Evolutionary conservation across 78 protist genomes (phyloP).

Genomic region (Cavenderia fasciculata): DNA sequence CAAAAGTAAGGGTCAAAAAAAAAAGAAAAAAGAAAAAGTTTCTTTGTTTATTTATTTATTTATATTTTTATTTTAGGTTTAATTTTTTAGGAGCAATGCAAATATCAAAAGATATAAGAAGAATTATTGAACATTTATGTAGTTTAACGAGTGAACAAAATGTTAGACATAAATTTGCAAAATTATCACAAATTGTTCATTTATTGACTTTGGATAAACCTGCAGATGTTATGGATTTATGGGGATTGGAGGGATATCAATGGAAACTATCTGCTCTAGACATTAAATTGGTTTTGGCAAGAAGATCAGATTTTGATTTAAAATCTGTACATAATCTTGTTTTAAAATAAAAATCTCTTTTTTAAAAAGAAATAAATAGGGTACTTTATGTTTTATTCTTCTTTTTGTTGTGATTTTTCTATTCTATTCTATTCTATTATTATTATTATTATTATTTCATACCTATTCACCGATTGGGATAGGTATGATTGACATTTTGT

Average conservation of each 20-base stretch:
- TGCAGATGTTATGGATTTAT: slow-evolving; percentile 38
- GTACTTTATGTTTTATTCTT: no score
- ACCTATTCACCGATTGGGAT: no score
- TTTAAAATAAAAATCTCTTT: no score
- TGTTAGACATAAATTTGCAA: slow-evolving; percentile 60
- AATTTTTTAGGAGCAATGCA: slow-evolving; percentile 63
- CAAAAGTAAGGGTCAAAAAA: no score
- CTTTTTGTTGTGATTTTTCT: no score
- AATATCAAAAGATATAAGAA: slow-evolving; percentile 61
- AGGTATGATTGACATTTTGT: no score
- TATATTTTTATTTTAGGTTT: slow-evolving; percentile 30
- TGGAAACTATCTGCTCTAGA: slow-evolving; percentile 34
- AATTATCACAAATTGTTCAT: slow-evolving; percentile 33
- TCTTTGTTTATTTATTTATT: no score
- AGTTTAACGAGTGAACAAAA: slow-evolving; percentile 54
- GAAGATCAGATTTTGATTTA: slow-evolving; percentile 52
- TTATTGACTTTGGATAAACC: slow-evolving; percentile 57
- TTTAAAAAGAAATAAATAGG: no score
- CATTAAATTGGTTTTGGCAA: slow-evolving; percentile 49
- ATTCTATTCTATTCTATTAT: no score
- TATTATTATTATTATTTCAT: no score
- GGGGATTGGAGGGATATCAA: slow-evolving; percentile 33
- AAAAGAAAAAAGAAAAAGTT: no score
- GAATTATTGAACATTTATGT: slow-evolving; percentile 36
- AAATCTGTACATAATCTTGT: slow-evolving; percentile 31